These are phyloP conservation scores for Suillus plorans DNA, from an alignment of 768 basidiomycete genomes.

Conservation along the genomic window DNA sequence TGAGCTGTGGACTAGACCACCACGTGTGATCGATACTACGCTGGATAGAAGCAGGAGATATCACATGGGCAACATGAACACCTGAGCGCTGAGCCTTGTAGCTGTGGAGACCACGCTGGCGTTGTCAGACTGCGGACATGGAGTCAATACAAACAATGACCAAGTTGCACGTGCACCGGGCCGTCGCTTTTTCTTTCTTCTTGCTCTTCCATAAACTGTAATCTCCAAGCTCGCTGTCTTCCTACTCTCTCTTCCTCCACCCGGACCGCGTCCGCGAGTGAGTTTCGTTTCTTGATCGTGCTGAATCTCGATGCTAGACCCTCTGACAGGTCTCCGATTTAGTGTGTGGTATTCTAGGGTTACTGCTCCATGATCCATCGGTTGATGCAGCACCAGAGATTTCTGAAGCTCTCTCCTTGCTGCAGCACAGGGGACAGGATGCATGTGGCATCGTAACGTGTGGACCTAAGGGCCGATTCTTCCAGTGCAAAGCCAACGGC, in stretches of 20 bases:
- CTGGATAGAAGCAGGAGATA: neutral
- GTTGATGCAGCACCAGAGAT: slow-evolving; percentile 84
- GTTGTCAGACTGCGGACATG: no score
- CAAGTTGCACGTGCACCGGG: neutral
- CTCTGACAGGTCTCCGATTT: neutral
- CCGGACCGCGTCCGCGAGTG: slow-evolving; percentile 22
- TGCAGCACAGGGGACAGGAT: slow-evolving; percentile 98
- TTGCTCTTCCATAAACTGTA: neutral
- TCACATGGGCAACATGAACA: no score
- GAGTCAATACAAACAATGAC: neutral
- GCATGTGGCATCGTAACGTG: slow-evolving; percentile 97
- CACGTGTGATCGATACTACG: neutral
- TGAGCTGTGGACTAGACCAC: neutral
- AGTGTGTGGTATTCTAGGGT: slow-evolving; percentile 94
- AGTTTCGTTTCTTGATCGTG: slow-evolving; percentile 15
- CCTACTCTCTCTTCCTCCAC: neutral
- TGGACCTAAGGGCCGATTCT: slow-evolving; percentile 91
- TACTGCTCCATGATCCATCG: slow-evolving; percentile 77
- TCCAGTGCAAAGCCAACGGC: slow-evolving; percentile 98
- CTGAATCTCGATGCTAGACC: slow-evolving; percentile 7
- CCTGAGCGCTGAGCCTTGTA: no score
- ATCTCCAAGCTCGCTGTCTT: neutral
- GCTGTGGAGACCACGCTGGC: no score
- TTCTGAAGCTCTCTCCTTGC: slow-evolving; percentile 89
- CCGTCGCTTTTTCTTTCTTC: neutral